Base-by-base conservation (phyloP, 371 early-diverging fungal species). In the Batkoa obscura region DNA sequence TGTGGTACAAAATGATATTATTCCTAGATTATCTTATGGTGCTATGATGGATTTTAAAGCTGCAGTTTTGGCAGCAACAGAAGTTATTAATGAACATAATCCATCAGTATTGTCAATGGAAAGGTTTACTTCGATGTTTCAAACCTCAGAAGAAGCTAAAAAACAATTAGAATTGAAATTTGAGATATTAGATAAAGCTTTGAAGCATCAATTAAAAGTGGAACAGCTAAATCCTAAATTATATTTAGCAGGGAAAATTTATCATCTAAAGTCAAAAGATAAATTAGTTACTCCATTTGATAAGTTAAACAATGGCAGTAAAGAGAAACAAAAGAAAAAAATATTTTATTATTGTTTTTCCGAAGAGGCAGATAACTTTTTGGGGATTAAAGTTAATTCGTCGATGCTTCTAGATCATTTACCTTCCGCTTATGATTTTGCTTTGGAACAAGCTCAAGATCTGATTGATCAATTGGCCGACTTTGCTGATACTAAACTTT, bases 1-100 rank as follows among this genome's bases (percentile, higher is more conserved):
- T 67, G 81, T 89, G 23, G 73, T 78, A 46, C 78, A 76, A 30
- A 83, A 84, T 56, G 89, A 89, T 62, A 60, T 86, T 17, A 83
- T 87, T 6, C 79, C 74, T 32, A 73, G 86, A 8, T 58, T 86
- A 35, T 81, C 80, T 36, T 89, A 88, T 60, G 89, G 89, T n/a
- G 76, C 51, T 65, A 66, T 81, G 64, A 70, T 75, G 55, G 83
- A 80, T 63, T 70, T 81, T 52, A 79, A 77, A 65, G 68, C 64
- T 9, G 68, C 82, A 72, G 66, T 81, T 43, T 55, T 75, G 30
- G 68, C 66, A 6, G 81, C 82, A 2, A 71, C 76, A 6, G 80
- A 50, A 35, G 51, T 36, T n/a, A 35, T 35, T 15, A 50, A 50
- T 35, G 51, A 50, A 17, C 17, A 13, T 30, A 35, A 6, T 32